Evolutionary conservation across 352 stramenopile species (phyloP), one percentile per base, ranked within the genome.

Genomic region (Blastocystis sp.): DNA sequence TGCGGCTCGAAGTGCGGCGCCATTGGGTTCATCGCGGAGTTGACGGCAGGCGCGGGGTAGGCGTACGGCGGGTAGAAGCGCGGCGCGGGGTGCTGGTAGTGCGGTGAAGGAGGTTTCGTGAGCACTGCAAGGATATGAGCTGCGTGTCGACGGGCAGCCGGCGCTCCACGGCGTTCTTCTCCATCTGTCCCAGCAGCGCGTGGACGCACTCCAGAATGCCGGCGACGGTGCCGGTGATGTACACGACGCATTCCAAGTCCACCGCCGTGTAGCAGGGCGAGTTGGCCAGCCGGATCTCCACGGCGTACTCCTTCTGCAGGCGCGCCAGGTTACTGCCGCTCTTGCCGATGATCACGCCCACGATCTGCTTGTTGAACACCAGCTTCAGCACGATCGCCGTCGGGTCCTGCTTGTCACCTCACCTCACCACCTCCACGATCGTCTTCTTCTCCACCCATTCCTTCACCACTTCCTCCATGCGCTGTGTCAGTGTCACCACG

Each of bases 331-430:
- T 79, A 2, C 52, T 54, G 28, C 69, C 69, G 28, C 48, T 54
- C n/a, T 79, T 79, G 3, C 69, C 69, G n/a, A 79, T 79, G 9
- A 79, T 48, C 7, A 64, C 11, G 52, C 48, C 48, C 69, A 79
- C 52, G 60, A 79, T 79, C 6, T 24, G 38, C 21, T 62, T 79
- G n/a, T 64, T 79, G 11, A 60, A 40, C 24, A 64, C 48, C 7
- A 79, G 17, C 40, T 79, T 79, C 69, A 79, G 11, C 11, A 45
- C 21, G 17, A 79, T 40, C 11, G 48, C 69, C 1, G 21, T 17
- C 24, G 48, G 38, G 24, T 63, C 52, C 69, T 79, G 28, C 40
- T 14, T 21, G 1, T 64, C 21, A 62, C 28, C 6, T 2, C 28
- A 10, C 14, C 3, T 6, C 4, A 10, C 17, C 2, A 65, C 2